Evolutionary conservation across 108 stramenopile genomes (phyloP).

Genomic region (Phaeodactylum tricornutum): DNA sequence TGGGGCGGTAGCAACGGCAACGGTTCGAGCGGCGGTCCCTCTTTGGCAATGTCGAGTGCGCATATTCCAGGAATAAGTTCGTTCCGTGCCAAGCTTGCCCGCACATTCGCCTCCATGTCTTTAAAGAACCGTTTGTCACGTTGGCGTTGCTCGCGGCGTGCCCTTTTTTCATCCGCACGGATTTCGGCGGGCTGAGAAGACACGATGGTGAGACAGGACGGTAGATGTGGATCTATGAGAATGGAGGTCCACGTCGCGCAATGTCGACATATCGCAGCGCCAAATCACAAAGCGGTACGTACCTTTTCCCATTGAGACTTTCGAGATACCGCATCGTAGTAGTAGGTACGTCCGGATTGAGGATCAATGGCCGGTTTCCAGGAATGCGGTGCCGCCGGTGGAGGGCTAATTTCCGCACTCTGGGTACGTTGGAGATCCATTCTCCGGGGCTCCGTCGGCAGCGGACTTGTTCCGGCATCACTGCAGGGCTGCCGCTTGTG

Average conservation of each 20-base stretch:
- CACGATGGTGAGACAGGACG: not conserved
- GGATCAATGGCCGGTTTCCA: conserved; percentile 62
- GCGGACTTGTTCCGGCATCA: too few species aligned
- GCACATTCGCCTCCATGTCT: conserved; percentile 33
- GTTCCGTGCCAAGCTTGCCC: conserved; percentile 17
- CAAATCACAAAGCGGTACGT: not conserved
- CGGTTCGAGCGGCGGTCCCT: conserved; percentile 3
- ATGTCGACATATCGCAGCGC: not conserved
- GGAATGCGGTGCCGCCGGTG: not conserved
- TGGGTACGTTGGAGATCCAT: not conserved
- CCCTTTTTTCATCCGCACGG: conserved; percentile 9
- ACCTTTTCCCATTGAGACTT: conserved; percentile 50
- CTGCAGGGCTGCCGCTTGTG: too few species aligned
- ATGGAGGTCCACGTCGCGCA: conserved; percentile 3
- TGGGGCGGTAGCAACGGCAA: not conserved
- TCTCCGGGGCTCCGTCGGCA: too few species aligned
- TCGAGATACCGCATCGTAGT: conserved; percentile 41
- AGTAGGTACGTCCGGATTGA: conserved; percentile 48
- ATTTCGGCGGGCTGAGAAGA: conserved; percentile 17
- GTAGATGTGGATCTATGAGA: not conserved
- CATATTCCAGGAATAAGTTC: conserved; percentile 30
- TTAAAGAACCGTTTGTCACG: conserved; percentile 21
- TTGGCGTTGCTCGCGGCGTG: conserved; percentile 12
- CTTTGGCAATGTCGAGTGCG: not conserved
- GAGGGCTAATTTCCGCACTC: not conserved